A percentile compares a stretch with the other conserved stretches of the same genome.
phyloP scores from a whole-genome alignment of 2,329 filamentous ascomycete species.

The Passalora sequoiae region DNA sequence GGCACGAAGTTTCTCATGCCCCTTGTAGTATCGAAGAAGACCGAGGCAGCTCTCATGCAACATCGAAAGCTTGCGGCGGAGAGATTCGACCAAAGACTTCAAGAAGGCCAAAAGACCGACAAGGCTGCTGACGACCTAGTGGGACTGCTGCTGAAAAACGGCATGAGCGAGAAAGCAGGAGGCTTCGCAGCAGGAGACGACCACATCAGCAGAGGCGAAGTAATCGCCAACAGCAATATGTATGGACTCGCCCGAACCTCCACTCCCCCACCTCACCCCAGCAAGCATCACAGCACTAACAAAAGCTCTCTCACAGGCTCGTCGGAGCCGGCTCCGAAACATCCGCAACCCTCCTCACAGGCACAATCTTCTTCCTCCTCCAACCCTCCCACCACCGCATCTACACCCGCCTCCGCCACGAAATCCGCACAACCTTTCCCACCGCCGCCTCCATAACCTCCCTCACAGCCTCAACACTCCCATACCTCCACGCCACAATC shows the following conservation, averaged over 20 bases:
- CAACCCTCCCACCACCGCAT: constrained; percentile 26
- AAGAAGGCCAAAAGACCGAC: constrained; percentile 23
- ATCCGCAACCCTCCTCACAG: constrained; percentile 33
- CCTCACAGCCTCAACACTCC: not conserved
- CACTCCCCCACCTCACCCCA: too few relatives aligned
- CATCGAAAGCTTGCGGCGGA: not conserved
- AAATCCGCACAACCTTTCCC: constrained; percentile 34
- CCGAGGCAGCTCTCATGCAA: constrained; percentile 1
- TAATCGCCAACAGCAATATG: too few relatives aligned
- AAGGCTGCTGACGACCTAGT: too few relatives aligned
- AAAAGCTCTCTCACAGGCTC: constrained; percentile 26
- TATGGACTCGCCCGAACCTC: too few relatives aligned
- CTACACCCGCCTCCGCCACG: constrained; percentile 28
- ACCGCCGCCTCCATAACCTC: constrained; percentile 32
- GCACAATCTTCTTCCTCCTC: constrained; percentile 29
- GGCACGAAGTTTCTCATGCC: too few relatives aligned
- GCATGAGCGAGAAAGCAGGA: too few relatives aligned
- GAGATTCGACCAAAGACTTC: constrained; percentile 11
- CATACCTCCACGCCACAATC: constrained; percentile 10
- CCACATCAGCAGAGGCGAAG: constrained; percentile 15
- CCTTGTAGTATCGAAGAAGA: too few relatives aligned
- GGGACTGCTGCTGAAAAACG: too few relatives aligned
- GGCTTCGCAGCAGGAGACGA: constrained; percentile 20
- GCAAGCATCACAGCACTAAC: constrained; percentile 5
- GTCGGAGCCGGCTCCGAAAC: constrained; percentile 38